A percentile compares a stretch with the other conserved stretches of the same genome.
Evolutionary conservation across 1,284 basidiomycete species (phyloP).

Genomic region (Phellopilus nigrolimitatus): DNA sequence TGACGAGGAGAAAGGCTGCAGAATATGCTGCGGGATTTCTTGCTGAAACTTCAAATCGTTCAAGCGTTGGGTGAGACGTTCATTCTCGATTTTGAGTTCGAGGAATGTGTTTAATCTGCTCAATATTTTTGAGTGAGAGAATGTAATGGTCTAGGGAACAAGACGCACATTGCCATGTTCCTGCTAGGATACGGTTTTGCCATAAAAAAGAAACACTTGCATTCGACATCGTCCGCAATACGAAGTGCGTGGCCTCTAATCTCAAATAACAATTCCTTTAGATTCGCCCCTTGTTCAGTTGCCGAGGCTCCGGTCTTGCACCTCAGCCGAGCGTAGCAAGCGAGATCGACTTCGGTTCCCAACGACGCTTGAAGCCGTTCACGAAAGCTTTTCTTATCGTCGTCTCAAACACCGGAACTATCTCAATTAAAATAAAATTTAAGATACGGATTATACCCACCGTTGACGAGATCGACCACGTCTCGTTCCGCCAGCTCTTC

Average conservation of each 20-base stretch:
- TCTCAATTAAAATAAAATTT: constrained; percentile 4
- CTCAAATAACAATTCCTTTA: constrained; percentile 64
- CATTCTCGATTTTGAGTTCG: constrained; percentile 76
- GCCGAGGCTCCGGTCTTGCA: constrained; percentile 30
- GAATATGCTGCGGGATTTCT: not conserved
- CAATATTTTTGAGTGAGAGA: constrained; percentile 20
- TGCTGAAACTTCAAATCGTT: constrained; percentile 5
- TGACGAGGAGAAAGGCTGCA: not conserved
- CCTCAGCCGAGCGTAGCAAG: constrained; percentile 61
- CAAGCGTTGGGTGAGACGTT: constrained; percentile 51
- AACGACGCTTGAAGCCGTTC: constrained; percentile 53
- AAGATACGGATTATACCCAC: constrained; percentile 36
- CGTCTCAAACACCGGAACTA: constrained; percentile 36
- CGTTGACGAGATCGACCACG: constrained; percentile 59
- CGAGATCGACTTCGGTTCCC: constrained; percentile 41
- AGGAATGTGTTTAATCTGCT: constrained; percentile 70
- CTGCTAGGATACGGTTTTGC: constrained; percentile 76
- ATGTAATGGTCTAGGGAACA: constrained; percentile 1
- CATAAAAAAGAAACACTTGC: constrained; percentile 62
- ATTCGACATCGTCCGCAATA: constrained; percentile 35
- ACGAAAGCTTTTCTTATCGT: constrained; percentile 58
- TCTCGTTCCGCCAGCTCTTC: constrained; percentile 66
- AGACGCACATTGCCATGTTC: constrained; percentile 60
- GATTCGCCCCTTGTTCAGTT: constrained; percentile 25
- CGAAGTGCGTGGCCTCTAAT: constrained; percentile 65